phyloP scores from a whole-genome alignment of 441 rosid species.

The Corymbia calophylla region DNA sequence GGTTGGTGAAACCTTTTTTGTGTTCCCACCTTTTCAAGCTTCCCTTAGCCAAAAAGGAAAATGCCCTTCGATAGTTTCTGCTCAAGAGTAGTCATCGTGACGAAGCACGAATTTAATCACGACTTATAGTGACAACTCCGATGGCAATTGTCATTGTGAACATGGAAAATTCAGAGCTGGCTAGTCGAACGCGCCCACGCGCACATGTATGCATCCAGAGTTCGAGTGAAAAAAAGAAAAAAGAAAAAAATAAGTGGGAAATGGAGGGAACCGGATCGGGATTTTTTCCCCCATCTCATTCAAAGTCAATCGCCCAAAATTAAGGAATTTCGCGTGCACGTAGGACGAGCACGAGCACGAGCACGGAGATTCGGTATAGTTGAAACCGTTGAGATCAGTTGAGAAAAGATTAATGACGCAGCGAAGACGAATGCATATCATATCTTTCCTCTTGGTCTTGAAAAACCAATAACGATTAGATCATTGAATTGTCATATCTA shows the following conservation, averaged over 20 bases:
- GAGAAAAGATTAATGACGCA: neutral
- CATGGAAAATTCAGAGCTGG: neutral
- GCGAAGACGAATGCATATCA: neutral
- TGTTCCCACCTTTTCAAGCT: neutral
- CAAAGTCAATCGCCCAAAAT: neutral
- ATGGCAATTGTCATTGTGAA: neutral
- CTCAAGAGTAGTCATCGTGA: neutral
- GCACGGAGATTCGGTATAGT: neutral
- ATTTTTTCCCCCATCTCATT: neutral
- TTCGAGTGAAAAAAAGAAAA: neutral
- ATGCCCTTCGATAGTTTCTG: neutral
- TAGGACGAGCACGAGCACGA: neutral
- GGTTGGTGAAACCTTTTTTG: neutral
- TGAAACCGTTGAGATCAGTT: neutral
- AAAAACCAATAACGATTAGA: neutral
- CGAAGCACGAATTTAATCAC: neutral
- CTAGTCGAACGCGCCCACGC: neutral
- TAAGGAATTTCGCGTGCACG: neutral
- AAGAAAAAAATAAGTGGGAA: neutral
- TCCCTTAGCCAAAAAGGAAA: neutral
- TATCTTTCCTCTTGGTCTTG: neutral
- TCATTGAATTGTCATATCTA: no score
- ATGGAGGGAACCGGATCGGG: neutral
- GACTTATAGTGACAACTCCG: neutral
- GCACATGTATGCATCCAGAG: neutral